These are phyloP conservation scores for Colletotrichum karsti DNA, from an alignment of 2,329 filamentous ascomycete genomes.

Conservation along the genomic window DNA sequence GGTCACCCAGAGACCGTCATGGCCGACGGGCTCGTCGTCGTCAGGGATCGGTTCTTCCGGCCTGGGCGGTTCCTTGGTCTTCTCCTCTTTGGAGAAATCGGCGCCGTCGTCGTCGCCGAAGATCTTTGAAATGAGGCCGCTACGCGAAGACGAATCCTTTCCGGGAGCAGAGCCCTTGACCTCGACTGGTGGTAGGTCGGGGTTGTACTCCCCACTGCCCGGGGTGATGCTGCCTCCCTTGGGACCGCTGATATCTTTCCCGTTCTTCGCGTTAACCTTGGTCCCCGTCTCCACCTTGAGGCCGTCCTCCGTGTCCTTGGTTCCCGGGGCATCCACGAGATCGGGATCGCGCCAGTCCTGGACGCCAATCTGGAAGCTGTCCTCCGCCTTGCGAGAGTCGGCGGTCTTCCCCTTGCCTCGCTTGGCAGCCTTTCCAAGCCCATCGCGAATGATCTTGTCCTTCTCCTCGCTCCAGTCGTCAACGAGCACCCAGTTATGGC, in stretches of 20 bases:
- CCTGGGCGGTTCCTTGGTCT: constrained; percentile 31
- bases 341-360: constrained; percentile 84
- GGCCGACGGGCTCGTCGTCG: constrained; percentile 50
- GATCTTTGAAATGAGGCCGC: constrained; percentile 56
- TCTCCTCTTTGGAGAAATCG: constrained; percentile 35
- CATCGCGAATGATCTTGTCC: constrained; percentile 51
- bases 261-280: constrained; percentile 28
- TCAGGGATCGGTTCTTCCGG: constrained; percentile 32
- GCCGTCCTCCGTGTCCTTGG: constrained; percentile 31
- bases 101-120: constrained; percentile 54
- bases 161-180: constrained; percentile 35
- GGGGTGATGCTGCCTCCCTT: constrained; percentile 76
- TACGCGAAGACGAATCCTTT: constrained; percentile 16
- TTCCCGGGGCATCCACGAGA: constrained; percentile 47
- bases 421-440: constrained; percentile 45
- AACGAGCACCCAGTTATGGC: constrained; percentile 76
- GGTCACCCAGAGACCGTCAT: constrained; percentile 94
- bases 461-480: constrained; percentile 71
- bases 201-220: constrained; percentile 74
- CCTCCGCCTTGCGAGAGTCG: constrained; percentile 42
- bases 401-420: constrained; percentile 35
- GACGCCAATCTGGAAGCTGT: constrained; percentile 83
- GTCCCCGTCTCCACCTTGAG: constrained; percentile 26
- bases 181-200: constrained; percentile 38
- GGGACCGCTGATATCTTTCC: constrained; percentile 44